Conservation (phyloP, 805 yeast genomes). For the Kazachstania psychrophila region DNA sequence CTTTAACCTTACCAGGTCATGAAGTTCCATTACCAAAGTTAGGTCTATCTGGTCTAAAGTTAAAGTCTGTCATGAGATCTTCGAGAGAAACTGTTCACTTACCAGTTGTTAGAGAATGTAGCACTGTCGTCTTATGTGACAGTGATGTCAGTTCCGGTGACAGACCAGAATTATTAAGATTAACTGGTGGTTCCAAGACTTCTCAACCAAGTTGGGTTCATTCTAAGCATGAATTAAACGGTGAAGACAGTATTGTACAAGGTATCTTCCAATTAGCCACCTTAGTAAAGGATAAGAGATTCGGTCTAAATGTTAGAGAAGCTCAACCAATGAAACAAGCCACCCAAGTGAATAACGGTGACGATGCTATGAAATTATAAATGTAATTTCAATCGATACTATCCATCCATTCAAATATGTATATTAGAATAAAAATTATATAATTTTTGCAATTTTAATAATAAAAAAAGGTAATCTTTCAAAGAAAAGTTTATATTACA, state of each 20-base stretch:
- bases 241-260: constrained; percentile 33
- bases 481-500: no score
- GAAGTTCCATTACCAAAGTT: constrained; percentile 69
- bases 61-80: constrained; percentile 50
- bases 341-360: constrained; percentile 1
- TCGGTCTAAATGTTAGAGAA: constrained; percentile 59
- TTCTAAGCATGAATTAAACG: constrained; percentile 56
- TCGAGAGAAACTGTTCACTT: constrained; percentile 38
- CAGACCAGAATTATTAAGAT: constrained; percentile 54
- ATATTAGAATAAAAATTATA: no score
- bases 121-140: constrained; percentile 59
- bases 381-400: not conserved
- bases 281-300: constrained; percentile 56
- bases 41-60: constrained; percentile 59
- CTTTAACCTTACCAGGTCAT: constrained; percentile 52
- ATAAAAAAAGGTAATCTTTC: no score
- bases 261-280: constrained; percentile 48
- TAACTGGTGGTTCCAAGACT: constrained; percentile 69
- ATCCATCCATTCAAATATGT: not conserved
- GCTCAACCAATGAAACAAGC: constrained; percentile 44
- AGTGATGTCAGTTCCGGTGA: constrained; percentile 33
- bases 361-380: constrained; percentile 13
- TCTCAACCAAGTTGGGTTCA: constrained; percentile 83
- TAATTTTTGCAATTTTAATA: no score
- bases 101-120: constrained; percentile 66